These are phyloP conservation scores for Ogataea pini DNA, from an alignment of 805 yeast species.

Conservation along the genomic window DNA sequence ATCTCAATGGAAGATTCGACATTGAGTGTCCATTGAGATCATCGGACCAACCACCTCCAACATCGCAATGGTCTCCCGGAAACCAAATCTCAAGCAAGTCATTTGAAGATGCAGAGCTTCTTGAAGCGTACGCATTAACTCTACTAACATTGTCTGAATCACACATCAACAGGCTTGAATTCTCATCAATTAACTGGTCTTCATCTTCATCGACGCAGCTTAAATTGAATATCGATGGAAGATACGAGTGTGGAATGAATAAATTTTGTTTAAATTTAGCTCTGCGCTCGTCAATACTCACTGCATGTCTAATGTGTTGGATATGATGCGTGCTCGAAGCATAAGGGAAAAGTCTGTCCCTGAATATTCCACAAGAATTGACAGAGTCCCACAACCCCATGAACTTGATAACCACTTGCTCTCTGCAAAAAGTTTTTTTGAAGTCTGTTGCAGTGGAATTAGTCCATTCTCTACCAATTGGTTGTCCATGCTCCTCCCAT, in stretches of 20 bases:
- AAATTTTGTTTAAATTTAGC: constrained; percentile 61
- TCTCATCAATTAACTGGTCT: background rate
- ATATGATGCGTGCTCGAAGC: constrained; percentile 52
- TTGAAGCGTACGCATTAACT: constrained; percentile 24
- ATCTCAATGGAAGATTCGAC: constrained; percentile 55
- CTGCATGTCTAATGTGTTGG: constrained; percentile 64
- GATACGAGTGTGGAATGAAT: constrained; percentile 45
- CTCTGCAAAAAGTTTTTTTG: constrained; percentile 50
- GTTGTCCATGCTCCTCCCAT: constrained; percentile 65
- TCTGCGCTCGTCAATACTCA: constrained; percentile 66
- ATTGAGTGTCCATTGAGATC: constrained; percentile 46
- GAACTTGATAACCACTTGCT: constrained; percentile 47
- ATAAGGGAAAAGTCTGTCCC: constrained; percentile 60
- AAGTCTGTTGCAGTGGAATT: constrained; percentile 54
- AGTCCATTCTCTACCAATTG: constrained; percentile 38
- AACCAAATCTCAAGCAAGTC: constrained; percentile 62
- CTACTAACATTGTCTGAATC: constrained; percentile 17
- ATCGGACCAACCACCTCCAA: constrained; percentile 67
- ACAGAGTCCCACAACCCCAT: constrained; percentile 74
- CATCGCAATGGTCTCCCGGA: constrained; percentile 68
- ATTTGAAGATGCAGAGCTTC: constrained; percentile 14
- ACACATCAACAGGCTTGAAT: background rate
- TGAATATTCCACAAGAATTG: constrained; percentile 61
- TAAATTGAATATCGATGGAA: constrained; percentile 27
- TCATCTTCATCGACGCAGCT: constrained; percentile 16